phyloP scores from a whole-genome alignment of 345 rosid genomes.

The Microcos paniculata region DNA sequence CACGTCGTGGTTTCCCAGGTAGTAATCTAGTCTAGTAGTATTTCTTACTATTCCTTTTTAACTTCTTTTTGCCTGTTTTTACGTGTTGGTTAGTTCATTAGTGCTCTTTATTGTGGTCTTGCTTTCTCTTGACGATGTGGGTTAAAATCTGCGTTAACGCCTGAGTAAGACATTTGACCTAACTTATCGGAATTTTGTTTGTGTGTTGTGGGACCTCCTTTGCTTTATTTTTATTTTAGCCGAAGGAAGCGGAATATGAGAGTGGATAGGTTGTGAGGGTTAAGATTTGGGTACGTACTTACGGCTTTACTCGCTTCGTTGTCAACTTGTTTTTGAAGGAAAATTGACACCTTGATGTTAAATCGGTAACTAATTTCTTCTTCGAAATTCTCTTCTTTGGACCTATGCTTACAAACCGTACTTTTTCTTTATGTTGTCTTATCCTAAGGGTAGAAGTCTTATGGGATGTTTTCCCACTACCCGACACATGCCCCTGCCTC shows the following conservation, averaged over 20 bases:
- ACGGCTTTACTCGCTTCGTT: not conserved
- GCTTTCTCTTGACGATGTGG: not conserved
- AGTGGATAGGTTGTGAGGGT: not conserved
- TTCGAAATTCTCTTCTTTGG: not conserved
- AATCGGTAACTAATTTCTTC: not conserved
- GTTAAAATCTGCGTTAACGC: not conserved
- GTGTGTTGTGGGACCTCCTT: not conserved
- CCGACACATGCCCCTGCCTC: not conserved
- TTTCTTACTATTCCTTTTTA: not conserved
- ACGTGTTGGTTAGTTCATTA: not conserved
- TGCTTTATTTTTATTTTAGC: not conserved
- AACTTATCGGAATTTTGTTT: not conserved
- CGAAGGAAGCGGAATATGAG: not conserved
- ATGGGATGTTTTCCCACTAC: not conserved
- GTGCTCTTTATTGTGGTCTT: not conserved
- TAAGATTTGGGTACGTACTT: not conserved
- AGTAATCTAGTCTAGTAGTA: conserved; percentile 26
- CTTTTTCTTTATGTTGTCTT: no score
- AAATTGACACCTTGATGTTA: not conserved
- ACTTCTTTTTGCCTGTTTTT: not conserved
- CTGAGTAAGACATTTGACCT: not conserved
- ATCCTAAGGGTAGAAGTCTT: not conserved
- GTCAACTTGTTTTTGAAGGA: not conserved
- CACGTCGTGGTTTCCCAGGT: conserved; percentile 98
- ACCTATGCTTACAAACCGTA: not conserved